These are phyloP conservation scores for Truncatella angustata DNA, from an alignment of 2,329 filamentous ascomycete species.

Conservation along the genomic window DNA sequence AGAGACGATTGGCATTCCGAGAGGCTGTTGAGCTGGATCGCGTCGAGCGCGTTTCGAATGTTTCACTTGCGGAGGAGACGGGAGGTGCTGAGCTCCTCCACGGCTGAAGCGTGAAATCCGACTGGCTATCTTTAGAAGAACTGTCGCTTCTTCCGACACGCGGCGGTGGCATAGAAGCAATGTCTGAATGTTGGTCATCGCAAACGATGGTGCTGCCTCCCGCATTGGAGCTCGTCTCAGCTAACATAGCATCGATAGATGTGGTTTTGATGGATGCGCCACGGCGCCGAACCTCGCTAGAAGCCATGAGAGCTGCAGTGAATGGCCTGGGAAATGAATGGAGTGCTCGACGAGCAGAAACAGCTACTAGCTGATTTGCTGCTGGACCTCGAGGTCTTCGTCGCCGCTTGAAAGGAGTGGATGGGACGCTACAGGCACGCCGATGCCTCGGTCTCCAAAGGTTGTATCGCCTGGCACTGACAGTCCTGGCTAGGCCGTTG, in stretches of 20 bases:
- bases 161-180: slow-evolving; percentile 15
- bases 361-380: slow-evolving; percentile 11
- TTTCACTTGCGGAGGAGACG: slow-evolving; percentile 38
- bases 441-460: slow-evolving; percentile 24
- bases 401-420: slow-evolving; percentile 22
- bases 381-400: slow-evolving; percentile 15
- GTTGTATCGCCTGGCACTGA: slow-evolving; percentile 25
- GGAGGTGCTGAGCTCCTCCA: slow-evolving; percentile 34
- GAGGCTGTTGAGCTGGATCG: slow-evolving; percentile 54
- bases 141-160: slow-evolving; percentile 14
- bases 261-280: slow-evolving; percentile 18
- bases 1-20: slow-evolving; percentile 56
- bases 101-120: slow-evolving; percentile 17
- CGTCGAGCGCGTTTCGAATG: slow-evolving; percentile 41
- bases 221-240: slow-evolving; percentile 19
- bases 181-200: slow-evolving; percentile 14
- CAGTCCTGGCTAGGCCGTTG: slow-evolving; percentile 21
- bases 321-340: slow-evolving; percentile 17
- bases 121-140: slow-evolving; percentile 15
- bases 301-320: slow-evolving; percentile 24
- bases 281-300: slow-evolving; percentile 24
- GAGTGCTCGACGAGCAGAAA: background rate
- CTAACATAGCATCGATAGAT: slow-evolving; percentile 26
- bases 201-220: slow-evolving; percentile 9
- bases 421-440: slow-evolving; percentile 22